A percentile compares a stretch with the other conserved stretches of the same genome.
These are phyloP conservation scores for Dothiorella sarmentorum DNA, from an alignment of 2,329 filamentous ascomycete species.

Conservation along the genomic window DNA sequence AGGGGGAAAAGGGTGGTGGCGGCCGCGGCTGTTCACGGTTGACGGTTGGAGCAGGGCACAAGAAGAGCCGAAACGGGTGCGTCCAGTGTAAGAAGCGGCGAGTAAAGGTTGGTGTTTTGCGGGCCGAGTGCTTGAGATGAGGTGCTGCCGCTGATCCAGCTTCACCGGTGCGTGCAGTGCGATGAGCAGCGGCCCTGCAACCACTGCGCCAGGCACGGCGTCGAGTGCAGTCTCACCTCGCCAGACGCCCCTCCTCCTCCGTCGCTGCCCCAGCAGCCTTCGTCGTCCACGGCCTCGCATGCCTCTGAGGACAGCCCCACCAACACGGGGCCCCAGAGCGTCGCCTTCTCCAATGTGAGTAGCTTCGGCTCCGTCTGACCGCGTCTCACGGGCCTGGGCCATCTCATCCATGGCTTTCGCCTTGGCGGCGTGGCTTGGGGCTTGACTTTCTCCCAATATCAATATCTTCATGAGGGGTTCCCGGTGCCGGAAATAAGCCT, in stretches of 20 bases:
- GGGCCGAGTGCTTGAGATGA: too few species aligned
- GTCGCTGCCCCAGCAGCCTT: conserved; percentile 2
- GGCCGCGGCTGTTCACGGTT: conserved; percentile 16
- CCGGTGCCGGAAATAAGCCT: background rate
- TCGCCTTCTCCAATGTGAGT: conserved; percentile 14
- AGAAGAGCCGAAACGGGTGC: conserved; percentile 20
- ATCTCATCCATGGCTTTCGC: background rate
- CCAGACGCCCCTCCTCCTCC: conserved; percentile 7
- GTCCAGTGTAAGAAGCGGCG: conserved; percentile 19
- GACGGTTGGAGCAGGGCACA: conserved; percentile 17
- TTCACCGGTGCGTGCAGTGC: conserved; percentile 26
- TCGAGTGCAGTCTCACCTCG: conserved; percentile 32
- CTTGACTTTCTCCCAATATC: background rate
- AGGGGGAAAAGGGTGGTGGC: conserved; percentile 15
- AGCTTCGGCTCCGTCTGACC: background rate
- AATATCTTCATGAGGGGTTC: background rate
- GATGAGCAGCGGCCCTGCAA: conserved; percentile 38
- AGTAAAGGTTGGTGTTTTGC: conserved; percentile 18
- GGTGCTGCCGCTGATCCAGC: too few species aligned
- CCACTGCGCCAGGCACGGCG: conserved; percentile 36
- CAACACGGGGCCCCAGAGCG: conserved; percentile 2
- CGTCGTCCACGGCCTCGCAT: conserved; percentile 13
- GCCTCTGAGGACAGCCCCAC: conserved; percentile 15
- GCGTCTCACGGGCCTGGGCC: too few species aligned
- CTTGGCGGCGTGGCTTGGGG: background rate